Conservation (phyloP, 768 basidiomycete species). For the Boletus fagicola region DNA sequence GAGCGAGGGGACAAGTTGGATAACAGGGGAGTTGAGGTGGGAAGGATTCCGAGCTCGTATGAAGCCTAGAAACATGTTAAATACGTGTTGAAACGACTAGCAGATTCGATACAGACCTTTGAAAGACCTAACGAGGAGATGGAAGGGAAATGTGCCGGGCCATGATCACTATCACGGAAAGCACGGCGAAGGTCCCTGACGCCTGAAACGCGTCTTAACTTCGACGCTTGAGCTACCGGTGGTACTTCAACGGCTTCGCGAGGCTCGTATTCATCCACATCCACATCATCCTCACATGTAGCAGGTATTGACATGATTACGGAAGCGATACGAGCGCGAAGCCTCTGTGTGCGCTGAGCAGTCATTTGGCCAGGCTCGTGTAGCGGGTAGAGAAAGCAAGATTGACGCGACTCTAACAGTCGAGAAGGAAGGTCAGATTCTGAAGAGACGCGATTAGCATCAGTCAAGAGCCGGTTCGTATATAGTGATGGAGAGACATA, state of each 20-base stretch:
- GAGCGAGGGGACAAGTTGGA: constrained; percentile 19
- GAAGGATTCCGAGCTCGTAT: constrained; percentile 25
- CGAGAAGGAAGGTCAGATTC: background rate
- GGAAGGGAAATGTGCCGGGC: constrained; percentile 8
- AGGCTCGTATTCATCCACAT: constrained; percentile 7
- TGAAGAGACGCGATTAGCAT: constrained; percentile 11
- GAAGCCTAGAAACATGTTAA: constrained; percentile 16
- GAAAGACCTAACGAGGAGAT: constrained; percentile 6
- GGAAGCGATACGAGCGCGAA: constrained; percentile 29
- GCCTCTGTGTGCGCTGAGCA: constrained; percentile 21
- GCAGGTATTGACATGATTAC: constrained; percentile 29
- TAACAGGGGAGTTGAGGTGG: background rate
- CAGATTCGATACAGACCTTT: constrained; percentile 15
- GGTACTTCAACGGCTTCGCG: background rate
- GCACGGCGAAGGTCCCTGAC: constrained; percentile 25
- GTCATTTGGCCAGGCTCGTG: constrained; percentile 29
- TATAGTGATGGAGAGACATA: constrained; percentile 6
- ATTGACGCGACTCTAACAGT: constrained; percentile 8
- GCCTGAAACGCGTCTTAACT: constrained; percentile 26
- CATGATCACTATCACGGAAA: constrained; percentile 18
- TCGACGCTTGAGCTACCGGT: constrained; percentile 5
- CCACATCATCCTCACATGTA: constrained; percentile 19
- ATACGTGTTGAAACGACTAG: background rate
- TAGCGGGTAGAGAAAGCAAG: constrained; percentile 14
- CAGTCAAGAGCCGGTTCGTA: background rate